phyloP scores from a whole-genome alignment of 768 basidiomycete genomes.

The Lepiota subincarnata region DNA sequence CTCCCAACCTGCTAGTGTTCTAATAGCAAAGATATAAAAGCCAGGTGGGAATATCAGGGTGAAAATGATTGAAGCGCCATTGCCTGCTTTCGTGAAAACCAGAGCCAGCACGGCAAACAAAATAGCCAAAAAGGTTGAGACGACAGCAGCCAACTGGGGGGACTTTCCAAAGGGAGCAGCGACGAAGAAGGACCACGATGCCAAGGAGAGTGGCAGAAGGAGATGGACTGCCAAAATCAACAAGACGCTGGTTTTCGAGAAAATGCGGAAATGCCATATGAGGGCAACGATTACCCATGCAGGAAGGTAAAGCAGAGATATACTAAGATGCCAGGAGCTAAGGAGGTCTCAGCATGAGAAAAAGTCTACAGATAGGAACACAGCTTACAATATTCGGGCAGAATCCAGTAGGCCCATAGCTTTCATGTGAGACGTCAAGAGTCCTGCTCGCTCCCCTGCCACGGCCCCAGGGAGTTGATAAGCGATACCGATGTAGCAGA shows the following conservation, averaged over 20 bases:
- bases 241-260: conserved; percentile 52
- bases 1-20: conserved; percentile 68
- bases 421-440: conserved; percentile 69
- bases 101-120: conserved; percentile 65
- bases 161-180: conserved; percentile 69
- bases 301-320: conserved; percentile 66
- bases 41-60: conserved; percentile 71
- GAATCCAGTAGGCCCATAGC: conserved; percentile 76
- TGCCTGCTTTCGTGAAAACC: conserved; percentile 40
- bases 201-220: conserved; percentile 61
- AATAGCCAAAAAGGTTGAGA: conserved; percentile 61
- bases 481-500: conserved; percentile 67
- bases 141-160: conserved; percentile 66
- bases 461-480: conserved; percentile 77
- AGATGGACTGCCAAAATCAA: conserved; percentile 63
- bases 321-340: conserved; percentile 65
- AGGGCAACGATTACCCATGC: conserved; percentile 69
- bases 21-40: conserved; percentile 69
- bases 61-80: conserved; percentile 53
- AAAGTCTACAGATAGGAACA: neutral
- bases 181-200: conserved; percentile 70
- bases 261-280: conserved; percentile 67
- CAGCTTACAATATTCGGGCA: conserved; percentile 54
- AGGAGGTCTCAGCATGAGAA: conserved; percentile 23
- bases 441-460: conserved; percentile 57